Percentiles rank a stretch among this genome's conserved stretches.
These are phyloP conservation scores for Talaromyces stipitatus DNA, from an alignment of 495 filamentous ascomycete genomes.

Conservation along the genomic window DNA sequence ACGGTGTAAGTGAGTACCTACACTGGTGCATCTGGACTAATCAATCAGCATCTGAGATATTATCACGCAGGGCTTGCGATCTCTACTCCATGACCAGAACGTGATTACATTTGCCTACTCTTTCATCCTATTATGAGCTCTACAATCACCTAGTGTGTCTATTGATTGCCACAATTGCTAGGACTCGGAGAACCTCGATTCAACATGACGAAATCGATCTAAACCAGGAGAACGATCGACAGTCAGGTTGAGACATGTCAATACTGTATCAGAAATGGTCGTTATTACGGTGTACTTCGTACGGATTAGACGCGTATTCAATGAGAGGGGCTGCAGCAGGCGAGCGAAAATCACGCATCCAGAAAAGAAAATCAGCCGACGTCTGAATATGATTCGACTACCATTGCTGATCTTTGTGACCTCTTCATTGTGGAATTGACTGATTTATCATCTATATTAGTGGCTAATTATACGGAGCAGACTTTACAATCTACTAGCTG, in stretches of 20 bases:
- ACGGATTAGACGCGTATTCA: neutral
- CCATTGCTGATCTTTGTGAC: neutral
- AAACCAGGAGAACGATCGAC: neutral
- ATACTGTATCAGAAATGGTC: neutral
- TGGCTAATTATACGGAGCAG: neutral
- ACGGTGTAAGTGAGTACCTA: neutral
- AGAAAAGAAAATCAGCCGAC: neutral
- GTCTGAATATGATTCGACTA: neutral
- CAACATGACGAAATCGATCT: neutral
- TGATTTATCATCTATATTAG: neutral
- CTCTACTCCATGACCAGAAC: neutral
- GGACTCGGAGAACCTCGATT: neutral
- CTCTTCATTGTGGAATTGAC: neutral
- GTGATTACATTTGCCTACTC: neutral
- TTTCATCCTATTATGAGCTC: neutral
- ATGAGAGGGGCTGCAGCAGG: neutral
- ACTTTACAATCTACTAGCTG: neutral
- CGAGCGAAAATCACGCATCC: neutral
- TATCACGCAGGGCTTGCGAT: neutral
- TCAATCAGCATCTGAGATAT: neutral
- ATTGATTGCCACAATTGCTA: neutral
- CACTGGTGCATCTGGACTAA: neutral
- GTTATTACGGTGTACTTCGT: neutral
- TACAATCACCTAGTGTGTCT: neutral
- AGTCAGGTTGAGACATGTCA: neutral